A percentile compares a stretch with the other conserved stretches of the same genome.
Conservation (phyloP, 306 rosid species). For the Acacia acuminata region DNA sequence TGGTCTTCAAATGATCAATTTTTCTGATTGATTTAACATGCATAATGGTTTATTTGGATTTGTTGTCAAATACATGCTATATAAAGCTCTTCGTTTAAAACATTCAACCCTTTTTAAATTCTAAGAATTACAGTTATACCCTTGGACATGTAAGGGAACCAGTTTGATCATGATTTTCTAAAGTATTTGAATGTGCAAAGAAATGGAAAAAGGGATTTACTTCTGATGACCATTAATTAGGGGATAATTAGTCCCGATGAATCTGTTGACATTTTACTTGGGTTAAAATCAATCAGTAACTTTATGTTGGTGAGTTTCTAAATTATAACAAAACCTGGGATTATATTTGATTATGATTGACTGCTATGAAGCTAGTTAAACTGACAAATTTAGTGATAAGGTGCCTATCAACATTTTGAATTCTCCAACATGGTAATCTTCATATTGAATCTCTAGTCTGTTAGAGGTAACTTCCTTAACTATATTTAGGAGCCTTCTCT, state of each 20-base stretch:
- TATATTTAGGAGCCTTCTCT: neutral
- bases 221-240: neutral
- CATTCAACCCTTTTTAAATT: neutral
- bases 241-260: neutral
- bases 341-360: neutral
- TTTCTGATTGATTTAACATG: slow-evolving; percentile 9
- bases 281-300: slow-evolving; percentile 10
- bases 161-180: neutral
- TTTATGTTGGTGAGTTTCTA: slow-evolving; percentile 7
- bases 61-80: neutral
- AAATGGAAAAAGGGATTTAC: neutral
- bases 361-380: neutral
- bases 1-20: neutral
- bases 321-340: neutral
- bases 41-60: neutral
- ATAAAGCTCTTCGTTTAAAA: neutral
- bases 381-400: neutral
- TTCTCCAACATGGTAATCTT: neutral
- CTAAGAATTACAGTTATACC: neutral
- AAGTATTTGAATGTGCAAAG: neutral
- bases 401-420: neutral
- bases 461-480: neutral
- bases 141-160: neutral
- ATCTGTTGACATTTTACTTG: neutral
- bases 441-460: neutral